Base-by-base conservation (phyloP, 208 protist species). In the Trichomonas vaginalis region DNA sequence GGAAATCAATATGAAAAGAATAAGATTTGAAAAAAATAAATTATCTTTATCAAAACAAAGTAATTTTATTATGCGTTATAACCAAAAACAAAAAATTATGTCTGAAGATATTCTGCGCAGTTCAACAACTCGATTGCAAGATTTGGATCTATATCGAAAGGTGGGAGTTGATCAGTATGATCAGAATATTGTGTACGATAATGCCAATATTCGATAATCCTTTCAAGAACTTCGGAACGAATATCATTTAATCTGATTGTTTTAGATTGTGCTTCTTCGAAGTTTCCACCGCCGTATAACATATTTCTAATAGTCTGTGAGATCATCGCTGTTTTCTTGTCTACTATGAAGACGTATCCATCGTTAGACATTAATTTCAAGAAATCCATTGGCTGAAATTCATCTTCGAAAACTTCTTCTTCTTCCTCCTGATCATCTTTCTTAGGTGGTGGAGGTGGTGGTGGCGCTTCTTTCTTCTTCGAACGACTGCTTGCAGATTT, bases 171-270 rank as follows among this genome's bases (percentile, higher is more conserved):
- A 42, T 92, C 86, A 10, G 37, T 35, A 39, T 92, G 86, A 56
- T 92, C 86, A 35, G 86, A 92, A 39, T 92, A 92, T 51, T 92
- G 86, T 35, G 86, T 42, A 17, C 45, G 8, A 51, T 92, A 92
- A 51, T 92, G 86, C 86, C 86, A 92, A 32, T 92, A 92, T 92
- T 92, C 45, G 27, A 92, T 92, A 92, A 92, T 92, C 39, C 45
- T 48, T 92, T 92, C 86, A 35, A 92, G 42, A 39, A 92, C n/a
- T 9, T n/a, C 45, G 8, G 86, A 42, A 39, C 86, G 8, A 92
- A 92, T 92, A 42, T 83, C 40, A n/a, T 42, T 42, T 0, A 92
- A 51, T 4, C 32, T 2, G 37, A 92, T 92, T 35, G n/a, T 39
- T 92, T 92, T 92, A 32, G 40, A 51, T 0, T 92, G n/a, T 35